Conservation (phyloP, 371 early-diverging fungal species). For the Catenaria anguillulae region DNA sequence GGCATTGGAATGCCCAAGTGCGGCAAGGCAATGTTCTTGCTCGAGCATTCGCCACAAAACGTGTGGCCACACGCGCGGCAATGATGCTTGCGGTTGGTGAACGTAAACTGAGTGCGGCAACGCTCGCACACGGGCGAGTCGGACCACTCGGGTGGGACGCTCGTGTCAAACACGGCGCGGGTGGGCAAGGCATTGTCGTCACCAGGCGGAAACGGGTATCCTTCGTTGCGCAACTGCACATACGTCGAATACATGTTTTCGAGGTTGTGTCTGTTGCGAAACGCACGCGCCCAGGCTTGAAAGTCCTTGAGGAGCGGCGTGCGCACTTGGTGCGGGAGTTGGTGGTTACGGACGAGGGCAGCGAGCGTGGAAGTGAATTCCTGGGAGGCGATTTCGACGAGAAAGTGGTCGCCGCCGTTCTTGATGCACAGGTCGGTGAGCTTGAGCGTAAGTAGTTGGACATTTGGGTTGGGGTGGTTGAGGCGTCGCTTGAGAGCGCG, state of each 20-base stretch:
- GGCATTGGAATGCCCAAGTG: constrained; percentile 69
- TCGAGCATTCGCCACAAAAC: constrained; percentile 80
- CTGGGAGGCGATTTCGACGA: constrained; percentile 66
- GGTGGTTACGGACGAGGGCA: constrained; percentile 29
- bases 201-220: constrained; percentile 15
- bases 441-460: constrained; percentile 68
- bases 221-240: constrained; percentile 53
- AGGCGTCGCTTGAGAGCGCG: constrained; percentile 59
- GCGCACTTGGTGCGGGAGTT: constrained; percentile 38
- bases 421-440: constrained; percentile 76
- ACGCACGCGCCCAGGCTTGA: constrained; percentile 76
- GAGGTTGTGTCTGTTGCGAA: constrained; percentile 53
- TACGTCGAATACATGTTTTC: constrained; percentile 59
- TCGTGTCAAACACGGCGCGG: constrained; percentile 45
- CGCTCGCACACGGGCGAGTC: constrained; percentile 83
- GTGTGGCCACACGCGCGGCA: constrained; percentile 90
- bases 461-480: constrained; percentile 76
- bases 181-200: constrained; percentile 13
- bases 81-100: constrained; percentile 91
- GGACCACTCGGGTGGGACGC: constrained; percentile 83
- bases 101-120: constrained; percentile 73
- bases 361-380: constrained; percentile 77
- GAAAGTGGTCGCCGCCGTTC: constrained; percentile 73
- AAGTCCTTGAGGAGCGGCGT: constrained; percentile 52
- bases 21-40: constrained; percentile 62